Evolutionary conservation across 306 rosid species (phyloP), one percentile per base, ranked within the genome.

Genomic region (Cicer arietinum): DNA sequence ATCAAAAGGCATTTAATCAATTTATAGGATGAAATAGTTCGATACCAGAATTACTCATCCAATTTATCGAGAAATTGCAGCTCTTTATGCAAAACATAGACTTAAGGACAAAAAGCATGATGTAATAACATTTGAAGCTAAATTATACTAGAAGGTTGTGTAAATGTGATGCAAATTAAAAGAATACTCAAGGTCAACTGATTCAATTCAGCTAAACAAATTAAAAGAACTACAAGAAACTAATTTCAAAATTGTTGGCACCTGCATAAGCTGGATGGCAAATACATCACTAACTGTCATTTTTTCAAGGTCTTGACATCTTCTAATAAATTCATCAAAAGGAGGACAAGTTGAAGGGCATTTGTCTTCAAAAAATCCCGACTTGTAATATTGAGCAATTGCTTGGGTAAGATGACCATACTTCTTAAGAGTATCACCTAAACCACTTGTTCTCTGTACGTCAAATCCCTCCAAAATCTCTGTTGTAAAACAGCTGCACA

Each of bases 221-320:
- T 13, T 50, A 73, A 53, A 69, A n/a, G 35, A 41, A 53, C 8
- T 67, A 20, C 9, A 37, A 77, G 61, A 69, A 74, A 20, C 40
- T 7, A 73, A 52, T 69, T 67, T 69, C 39, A 1, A 30, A 71
- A 66, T 58, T 6, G 59, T 25, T 25, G 57, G 37, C 82, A 94
- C 98, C 98, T 94, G 98, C 97, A 91, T 94, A 63, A 94, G 98
- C 83, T 94, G 98, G 82, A 80, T 81, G 57, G 97, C 90, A 85
- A 94, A 94, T 62, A 94, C 91, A 66, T 94, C 98, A 59, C 94
- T 91, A 79, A 94, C 91, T 13, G 94, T 90, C 88, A 89, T 81
- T 84, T 91, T 91, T 18, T 88, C 96, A 46, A 89, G 71, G 74
- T 91, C 96, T 81, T 90, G 90, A 82, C 96, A 94, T 81, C 89